phyloP scores from a whole-genome alignment of 208 protist species.

The Leishmania turanica region DNA sequence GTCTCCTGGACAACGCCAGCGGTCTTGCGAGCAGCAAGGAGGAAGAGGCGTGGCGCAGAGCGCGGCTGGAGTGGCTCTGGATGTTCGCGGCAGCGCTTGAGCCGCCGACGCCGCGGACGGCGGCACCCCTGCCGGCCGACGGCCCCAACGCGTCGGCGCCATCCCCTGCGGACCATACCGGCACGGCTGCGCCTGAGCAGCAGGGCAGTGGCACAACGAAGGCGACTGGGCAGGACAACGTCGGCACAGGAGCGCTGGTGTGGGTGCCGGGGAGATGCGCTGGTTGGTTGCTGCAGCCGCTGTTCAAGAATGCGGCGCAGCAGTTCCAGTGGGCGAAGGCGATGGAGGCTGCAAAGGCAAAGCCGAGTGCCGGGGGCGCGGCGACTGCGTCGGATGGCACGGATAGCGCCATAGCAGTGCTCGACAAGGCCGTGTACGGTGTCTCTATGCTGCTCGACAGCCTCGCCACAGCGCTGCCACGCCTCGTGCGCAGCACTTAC shows the following conservation, averaged over 20 bases:
- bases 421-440: constrained; percentile 44
- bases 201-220: background rate
- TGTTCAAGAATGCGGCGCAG: constrained; percentile 55
- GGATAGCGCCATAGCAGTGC: constrained; percentile 15
- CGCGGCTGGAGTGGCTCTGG: constrained; percentile 56
- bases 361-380: background rate
- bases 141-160: background rate
- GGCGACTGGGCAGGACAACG: background rate
- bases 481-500: constrained; percentile 35
- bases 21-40: constrained; percentile 22
- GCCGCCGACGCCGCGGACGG: constrained; percentile 27
- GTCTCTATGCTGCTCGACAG: constrained; percentile 35
- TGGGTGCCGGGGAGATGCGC: constrained; percentile 15
- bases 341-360: constrained; percentile 27
- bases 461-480: constrained; percentile 36
- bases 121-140: background rate
- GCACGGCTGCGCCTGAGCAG: background rate
- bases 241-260: background rate
- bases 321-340: constrained; percentile 47
- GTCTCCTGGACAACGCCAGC: constrained; percentile 55
- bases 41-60: constrained; percentile 32
- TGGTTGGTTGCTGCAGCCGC: constrained; percentile 57
- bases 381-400: constrained; percentile 8
- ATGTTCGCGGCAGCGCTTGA: constrained; percentile 45
- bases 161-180: background rate